These are phyloP conservation scores for Barbarea vulgaris DNA, from an alignment of 345 rosid species.

Conservation along the genomic window DNA sequence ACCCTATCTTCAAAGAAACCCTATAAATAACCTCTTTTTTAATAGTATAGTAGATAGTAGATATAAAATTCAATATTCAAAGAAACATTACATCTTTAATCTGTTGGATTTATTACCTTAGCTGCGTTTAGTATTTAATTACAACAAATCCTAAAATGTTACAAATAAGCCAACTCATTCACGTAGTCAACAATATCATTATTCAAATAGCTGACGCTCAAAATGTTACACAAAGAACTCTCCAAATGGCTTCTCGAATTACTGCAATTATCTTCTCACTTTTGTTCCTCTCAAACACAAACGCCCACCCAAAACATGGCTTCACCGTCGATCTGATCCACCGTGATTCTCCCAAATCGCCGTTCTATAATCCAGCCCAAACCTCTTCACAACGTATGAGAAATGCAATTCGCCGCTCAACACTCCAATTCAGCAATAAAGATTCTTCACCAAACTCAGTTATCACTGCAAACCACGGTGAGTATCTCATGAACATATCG, in stretches of 20 bases:
- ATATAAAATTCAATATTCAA: background rate
- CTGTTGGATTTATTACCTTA: background rate
- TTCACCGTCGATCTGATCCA: slow-evolving; percentile 41
- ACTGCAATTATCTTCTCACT: background rate
- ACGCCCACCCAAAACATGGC: slow-evolving; percentile 6
- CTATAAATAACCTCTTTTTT: too few species aligned
- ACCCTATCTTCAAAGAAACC: too few species aligned
- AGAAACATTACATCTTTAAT: background rate
- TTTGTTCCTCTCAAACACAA: background rate
- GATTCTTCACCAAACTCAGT: background rate
- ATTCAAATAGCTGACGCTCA: background rate
- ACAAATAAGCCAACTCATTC: background rate
- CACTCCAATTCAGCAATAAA: background rate
- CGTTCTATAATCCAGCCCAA: slow-evolving; percentile 29
- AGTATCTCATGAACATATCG: slow-evolving; percentile 43
- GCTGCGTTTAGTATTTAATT: background rate
- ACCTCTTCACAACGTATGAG: slow-evolving; percentile 25
- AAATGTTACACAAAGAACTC: background rate
- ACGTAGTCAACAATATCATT: background rate
- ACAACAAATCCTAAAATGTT: background rate
- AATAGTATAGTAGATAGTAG: too few species aligned
- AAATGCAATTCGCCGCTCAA: slow-evolving; percentile 26
- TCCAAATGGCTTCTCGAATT: background rate
- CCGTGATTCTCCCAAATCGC: slow-evolving; percentile 44
- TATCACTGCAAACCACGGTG: background rate